phyloP scores from a whole-genome alignment of 1,139 yeast species.

The Kurtzmaniella quercitrusa region DNA sequence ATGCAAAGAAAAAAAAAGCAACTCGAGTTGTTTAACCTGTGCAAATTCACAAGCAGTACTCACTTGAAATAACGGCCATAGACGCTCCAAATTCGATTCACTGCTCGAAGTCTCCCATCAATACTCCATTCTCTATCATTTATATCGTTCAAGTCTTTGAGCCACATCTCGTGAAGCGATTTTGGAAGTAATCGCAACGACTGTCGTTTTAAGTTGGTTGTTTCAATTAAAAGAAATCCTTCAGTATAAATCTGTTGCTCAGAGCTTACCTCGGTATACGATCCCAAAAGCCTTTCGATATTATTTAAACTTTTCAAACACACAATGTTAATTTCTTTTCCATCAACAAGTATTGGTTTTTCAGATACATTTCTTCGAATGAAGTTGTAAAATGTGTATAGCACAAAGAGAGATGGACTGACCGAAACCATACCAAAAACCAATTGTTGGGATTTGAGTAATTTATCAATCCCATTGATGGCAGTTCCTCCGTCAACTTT shows the following conservation, averaged over 20 bases:
- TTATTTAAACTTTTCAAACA: slow-evolving; percentile 52
- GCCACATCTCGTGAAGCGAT: slow-evolving; percentile 45
- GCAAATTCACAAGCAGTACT: background rate
- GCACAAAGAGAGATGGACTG: slow-evolving; percentile 69
- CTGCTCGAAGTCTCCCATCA: slow-evolving; percentile 35
- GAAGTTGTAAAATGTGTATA: slow-evolving; percentile 36
- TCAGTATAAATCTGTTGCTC: slow-evolving; percentile 22
- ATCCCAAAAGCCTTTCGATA: slow-evolving; percentile 49
- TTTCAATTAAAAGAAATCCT: slow-evolving; percentile 56
- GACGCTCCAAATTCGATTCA: slow-evolving; percentile 53
- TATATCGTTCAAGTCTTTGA: slow-evolving; percentile 49
- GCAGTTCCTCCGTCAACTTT: slow-evolving; percentile 95
- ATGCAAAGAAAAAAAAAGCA: background rate
- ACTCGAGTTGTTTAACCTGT: background rate
- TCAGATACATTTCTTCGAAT: slow-evolving; percentile 19
- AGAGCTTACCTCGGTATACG: slow-evolving; percentile 11
- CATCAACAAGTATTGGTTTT: slow-evolving; percentile 37
- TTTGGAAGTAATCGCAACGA: slow-evolving; percentile 48
- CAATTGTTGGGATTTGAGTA: slow-evolving; percentile 84
- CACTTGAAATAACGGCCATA: slow-evolving; percentile 38
- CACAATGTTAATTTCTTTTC: slow-evolving; percentile 36
- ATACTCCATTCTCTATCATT: slow-evolving; percentile 18
- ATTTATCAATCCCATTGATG: slow-evolving; percentile 82
- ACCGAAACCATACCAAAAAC: slow-evolving; percentile 90
- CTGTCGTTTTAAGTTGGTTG: slow-evolving; percentile 46